These are phyloP conservation scores for Cryptococcus floricola DNA, from an alignment of 1,284 basidiomycete genomes.

Conservation along the genomic window DNA sequence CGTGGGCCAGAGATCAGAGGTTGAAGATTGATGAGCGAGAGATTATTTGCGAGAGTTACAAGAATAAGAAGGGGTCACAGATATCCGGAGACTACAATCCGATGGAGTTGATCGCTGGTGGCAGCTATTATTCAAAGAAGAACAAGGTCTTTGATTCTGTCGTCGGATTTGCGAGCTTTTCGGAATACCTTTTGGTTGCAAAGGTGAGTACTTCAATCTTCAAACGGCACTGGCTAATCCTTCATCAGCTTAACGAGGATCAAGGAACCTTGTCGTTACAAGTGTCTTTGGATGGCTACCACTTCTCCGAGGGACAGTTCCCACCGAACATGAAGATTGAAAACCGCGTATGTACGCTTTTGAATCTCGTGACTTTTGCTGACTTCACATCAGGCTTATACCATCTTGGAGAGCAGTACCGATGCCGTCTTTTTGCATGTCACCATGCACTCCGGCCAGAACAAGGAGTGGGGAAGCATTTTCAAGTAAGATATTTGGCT, in stretches of 20 bases:
- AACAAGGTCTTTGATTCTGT: conserved; percentile 77
- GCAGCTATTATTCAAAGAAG: conserved; percentile 68
- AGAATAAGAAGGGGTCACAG: conserved; percentile 78
- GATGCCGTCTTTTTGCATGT: conserved; percentile 91
- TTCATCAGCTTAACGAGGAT: conserved; percentile 57
- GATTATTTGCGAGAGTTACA: conserved; percentile 89
- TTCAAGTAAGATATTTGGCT: conserved; percentile 55
- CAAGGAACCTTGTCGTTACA: conserved; percentile 70
- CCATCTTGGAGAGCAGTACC: conserved; percentile 86
- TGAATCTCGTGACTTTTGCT: not conserved
- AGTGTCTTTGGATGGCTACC: conserved; percentile 83
- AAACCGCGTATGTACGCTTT: conserved; percentile 56
- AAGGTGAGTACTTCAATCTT: conserved; percentile 56
- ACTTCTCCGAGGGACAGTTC: conserved; percentile 81
- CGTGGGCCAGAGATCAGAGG: conserved; percentile 80
- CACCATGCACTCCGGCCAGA: conserved; percentile 74
- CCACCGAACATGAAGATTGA: conserved; percentile 83
- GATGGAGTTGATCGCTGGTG: conserved; percentile 74
- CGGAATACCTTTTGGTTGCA: conserved; percentile 90
- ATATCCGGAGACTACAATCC: conserved; percentile 58
- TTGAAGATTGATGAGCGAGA: conserved; percentile 75
- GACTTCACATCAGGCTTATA: conserved; percentile 32
- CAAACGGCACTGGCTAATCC: conserved; percentile 8
- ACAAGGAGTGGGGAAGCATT: conserved; percentile 82
- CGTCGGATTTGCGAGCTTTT: conserved; percentile 94